A percentile compares a stretch with the other conserved stretches of the same genome.
phyloP scores from a whole-genome alignment of 2,329 filamentous ascomycete genomes.

The Phaeosphaeriaceae sp. region DNA sequence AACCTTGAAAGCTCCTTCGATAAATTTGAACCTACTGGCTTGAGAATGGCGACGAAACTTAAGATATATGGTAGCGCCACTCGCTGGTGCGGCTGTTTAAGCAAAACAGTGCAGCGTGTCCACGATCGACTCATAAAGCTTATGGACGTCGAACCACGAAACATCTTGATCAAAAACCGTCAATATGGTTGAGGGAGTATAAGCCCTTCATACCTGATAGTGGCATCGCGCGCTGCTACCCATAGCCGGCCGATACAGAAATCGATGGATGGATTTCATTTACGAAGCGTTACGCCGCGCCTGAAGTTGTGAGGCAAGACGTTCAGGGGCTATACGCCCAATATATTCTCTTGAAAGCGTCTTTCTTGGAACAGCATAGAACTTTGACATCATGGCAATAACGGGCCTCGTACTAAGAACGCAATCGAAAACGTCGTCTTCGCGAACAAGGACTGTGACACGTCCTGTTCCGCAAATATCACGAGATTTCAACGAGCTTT shows the following conservation, averaged over 20 bases:
- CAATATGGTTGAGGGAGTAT: neutral
- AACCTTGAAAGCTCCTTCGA: neutral
- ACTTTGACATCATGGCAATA: too few species aligned
- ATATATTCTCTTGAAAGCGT: constrained; percentile 34
- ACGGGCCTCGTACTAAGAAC: too few species aligned
- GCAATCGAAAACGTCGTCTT: neutral
- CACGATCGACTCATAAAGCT: constrained; percentile 24
- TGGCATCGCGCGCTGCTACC: constrained; percentile 26
- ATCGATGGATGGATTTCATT: constrained; percentile 24
- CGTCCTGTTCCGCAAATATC: neutral
- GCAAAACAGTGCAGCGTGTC: constrained; percentile 18
- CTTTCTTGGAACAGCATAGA: constrained; percentile 19
- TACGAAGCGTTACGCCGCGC: constrained; percentile 25
- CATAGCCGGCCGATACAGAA: constrained; percentile 4
- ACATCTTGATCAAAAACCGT: constrained; percentile 2
- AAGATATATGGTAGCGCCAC: too few species aligned
- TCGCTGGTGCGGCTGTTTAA: constrained; percentile 17
- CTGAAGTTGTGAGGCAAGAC: constrained; percentile 24
- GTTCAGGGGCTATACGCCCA: constrained; percentile 20
- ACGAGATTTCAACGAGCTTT: neutral
- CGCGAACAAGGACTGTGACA: neutral
- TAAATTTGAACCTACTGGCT: too few species aligned
- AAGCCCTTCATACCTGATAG: constrained; percentile 32
- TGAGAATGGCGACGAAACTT: neutral
- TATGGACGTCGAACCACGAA: constrained; percentile 31